A percentile compares a stretch with the other conserved stretches of the same genome.
phyloP scores from a whole-genome alignment of 208 protist species.

The Wallacemonas rigidus region DNA sequence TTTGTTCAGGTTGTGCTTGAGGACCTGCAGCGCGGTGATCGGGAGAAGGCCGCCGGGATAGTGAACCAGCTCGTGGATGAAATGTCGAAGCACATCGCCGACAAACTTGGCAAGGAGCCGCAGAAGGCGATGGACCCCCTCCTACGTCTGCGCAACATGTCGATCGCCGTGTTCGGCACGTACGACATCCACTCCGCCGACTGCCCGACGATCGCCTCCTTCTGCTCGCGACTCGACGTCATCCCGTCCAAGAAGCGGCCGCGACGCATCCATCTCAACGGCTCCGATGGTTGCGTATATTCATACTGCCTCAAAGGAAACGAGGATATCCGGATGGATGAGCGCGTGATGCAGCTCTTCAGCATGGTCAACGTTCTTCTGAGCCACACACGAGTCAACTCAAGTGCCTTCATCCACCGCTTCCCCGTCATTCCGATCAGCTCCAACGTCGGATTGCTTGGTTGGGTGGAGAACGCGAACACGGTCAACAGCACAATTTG shows the following conservation, averaged over 20 bases:
- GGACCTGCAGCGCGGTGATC: conserved; percentile 69
- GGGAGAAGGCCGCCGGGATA: conserved; percentile 82
- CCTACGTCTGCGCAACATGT: conserved; percentile 94
- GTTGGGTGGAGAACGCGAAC: conserved; percentile 98
- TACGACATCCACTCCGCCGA: conserved; percentile 90
- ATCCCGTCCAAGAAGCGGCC: conserved; percentile 99
- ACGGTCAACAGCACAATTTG: conserved; percentile 99
- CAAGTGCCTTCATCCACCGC: conserved; percentile 89
- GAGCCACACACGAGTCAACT: conserved; percentile 82
- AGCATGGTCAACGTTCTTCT: conserved; percentile 99
- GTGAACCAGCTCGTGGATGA: conserved; percentile 96
- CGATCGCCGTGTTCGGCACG: conserved; percentile 97
- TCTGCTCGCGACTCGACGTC: conserved; percentile 95
- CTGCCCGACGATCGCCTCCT: conserved; percentile 94
- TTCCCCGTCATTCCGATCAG: conserved; percentile 99
- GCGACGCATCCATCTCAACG: conserved; percentile 96
- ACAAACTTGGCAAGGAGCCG: conserved; percentile 93
- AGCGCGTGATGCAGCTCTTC: conserved; percentile 99
- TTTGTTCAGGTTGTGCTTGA: conserved; percentile 86
- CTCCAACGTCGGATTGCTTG: conserved; percentile 98
- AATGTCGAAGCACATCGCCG: conserved; percentile 95
- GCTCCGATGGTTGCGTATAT: conserved; percentile 97
- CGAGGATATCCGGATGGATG: conserved; percentile 99
- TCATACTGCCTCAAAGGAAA: conserved; percentile 99
- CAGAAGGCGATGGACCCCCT: conserved; percentile 96